Evolutionary conservation across 2,329 filamentous ascomycete genomes (phyloP).

Genomic region (Mycosphaerella sp.): DNA sequence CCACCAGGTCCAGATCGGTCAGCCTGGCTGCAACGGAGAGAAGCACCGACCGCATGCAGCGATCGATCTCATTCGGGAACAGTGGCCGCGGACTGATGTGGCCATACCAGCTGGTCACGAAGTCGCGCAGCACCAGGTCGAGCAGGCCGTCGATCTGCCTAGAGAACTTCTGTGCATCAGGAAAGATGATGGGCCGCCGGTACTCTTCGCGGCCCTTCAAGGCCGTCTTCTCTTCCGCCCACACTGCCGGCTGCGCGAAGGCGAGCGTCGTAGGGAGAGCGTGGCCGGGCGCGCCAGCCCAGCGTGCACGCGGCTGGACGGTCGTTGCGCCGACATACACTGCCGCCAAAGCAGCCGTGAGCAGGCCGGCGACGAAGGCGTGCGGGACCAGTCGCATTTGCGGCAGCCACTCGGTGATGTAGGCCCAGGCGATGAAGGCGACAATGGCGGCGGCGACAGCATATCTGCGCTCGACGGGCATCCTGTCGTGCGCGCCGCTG

Average conservation of each 20-base stretch:
- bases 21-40: constrained; percentile 65
- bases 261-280: constrained; percentile 19
- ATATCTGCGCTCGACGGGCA: constrained; percentile 71
- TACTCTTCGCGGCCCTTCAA: constrained; percentile 63
- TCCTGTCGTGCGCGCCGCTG: constrained; percentile 21
- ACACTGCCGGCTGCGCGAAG: constrained; percentile 43
- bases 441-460: constrained; percentile 61
- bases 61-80: constrained; percentile 84
- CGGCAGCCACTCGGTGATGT: constrained; percentile 75
- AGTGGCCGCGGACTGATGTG: constrained; percentile 73
- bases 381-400: constrained; percentile 77
- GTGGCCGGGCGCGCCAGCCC: constrained; percentile 3
- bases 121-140: constrained; percentile 70
- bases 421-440: constrained; percentile 81
- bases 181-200: constrained; percentile 62
- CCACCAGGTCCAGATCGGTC: constrained; percentile 72
- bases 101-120: constrained; percentile 81
- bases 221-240: constrained; percentile 63
- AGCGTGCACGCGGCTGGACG: constrained; percentile 39
- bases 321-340: constrained; percentile 57
- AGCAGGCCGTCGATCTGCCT: constrained; percentile 74
- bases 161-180: constrained; percentile 70
- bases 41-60: constrained; percentile 66
- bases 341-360: constrained; percentile 50
- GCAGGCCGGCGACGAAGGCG: constrained; percentile 67